Evolutionary conservation across 306 rosid genomes (phyloP), one percentile per base, ranked within the genome.

Genomic region (Fagus crenata): DNA sequence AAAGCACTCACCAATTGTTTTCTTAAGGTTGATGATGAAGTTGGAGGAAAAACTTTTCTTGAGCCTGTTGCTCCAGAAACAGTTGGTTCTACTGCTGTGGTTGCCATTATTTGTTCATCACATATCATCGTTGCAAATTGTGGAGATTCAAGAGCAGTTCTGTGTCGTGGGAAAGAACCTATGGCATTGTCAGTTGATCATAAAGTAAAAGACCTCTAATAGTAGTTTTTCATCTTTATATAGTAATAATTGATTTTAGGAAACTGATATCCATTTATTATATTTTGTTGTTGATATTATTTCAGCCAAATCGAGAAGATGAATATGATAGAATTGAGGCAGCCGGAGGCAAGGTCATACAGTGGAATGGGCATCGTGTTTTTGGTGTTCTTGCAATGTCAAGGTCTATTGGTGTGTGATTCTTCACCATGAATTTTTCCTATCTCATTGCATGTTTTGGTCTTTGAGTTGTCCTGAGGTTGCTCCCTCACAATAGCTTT

Each of bases 381-480:
- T 93, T 87, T 74, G 97, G 97, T 63, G 97, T 93, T 74, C 93
- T 93, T 49, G 97, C 97, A 6, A 93, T 93, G 97, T 93, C 97
- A 40, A 86, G 97, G 84, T 93, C 97, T 14, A 90, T 93, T n/a
- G 97, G 97, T 93, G 85, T 22, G 89, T 70, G 36, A 77, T 75
- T 71, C 43, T 49, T 71, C 51, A 60, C 71, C 72, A 4, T 58
- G 35, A 33, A 17, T 67, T 74, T 22, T 67, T 14, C 49, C 70
- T 77, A 56, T 60, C 53, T 54, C 46, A 2, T 0, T 11, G 43
- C 54, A 41, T 73, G 81, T 56, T 75, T 49, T 61, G 28, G 71
- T 69, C 56, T 73, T 77, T 83, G 61, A 71, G 72, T 75, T 78
- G 59, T 56, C 53, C 46, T 5, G 36, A 75, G 53, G 49, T 74